phyloP scores from a whole-genome alignment of 371 early-diverging fungal species.

The Sporodiniella umbellata region DNA sequence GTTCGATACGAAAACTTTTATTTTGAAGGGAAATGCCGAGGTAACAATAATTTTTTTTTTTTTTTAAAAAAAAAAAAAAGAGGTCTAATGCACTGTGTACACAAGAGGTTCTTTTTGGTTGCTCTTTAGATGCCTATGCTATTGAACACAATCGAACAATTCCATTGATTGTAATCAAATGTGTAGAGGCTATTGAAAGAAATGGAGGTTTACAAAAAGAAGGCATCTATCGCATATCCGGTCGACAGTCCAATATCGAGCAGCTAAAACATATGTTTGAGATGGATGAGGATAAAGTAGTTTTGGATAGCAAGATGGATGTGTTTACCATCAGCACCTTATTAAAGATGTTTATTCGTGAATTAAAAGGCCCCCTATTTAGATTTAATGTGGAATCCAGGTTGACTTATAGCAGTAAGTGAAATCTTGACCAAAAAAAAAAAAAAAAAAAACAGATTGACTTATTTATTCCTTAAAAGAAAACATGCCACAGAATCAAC shows the following conservation, averaged over 20 bases:
- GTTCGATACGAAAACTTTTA: conserved; percentile 53
- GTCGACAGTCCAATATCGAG: conserved; percentile 59
- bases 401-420: conserved; percentile 54
- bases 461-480: conserved; percentile 3
- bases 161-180: conserved; percentile 52
- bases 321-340: conserved; percentile 59
- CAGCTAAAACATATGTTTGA: conserved; percentile 55
- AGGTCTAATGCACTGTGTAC: not conserved
- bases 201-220: conserved; percentile 64
- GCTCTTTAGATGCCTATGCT: conserved; percentile 44
- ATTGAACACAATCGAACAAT: conserved; percentile 43
- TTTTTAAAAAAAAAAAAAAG: not conserved
- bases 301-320: conserved; percentile 44
- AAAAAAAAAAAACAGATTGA: too few species aligned
- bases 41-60: conserved; percentile 9
- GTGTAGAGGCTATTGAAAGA: conserved; percentile 57
- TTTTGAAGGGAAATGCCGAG: conserved; percentile 35
- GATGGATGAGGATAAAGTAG: conserved; percentile 42
- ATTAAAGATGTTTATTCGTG: conserved; percentile 62
- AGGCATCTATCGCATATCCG: conserved; percentile 71
- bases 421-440: too few species aligned
- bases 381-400: conserved; percentile 48
- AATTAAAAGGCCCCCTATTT: conserved; percentile 61
- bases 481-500: conserved; percentile 21
- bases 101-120: conserved; percentile 57